A percentile compares a stretch with the other conserved stretches of the same genome.
phyloP scores from a whole-genome alignment of 2,329 filamentous ascomycete genomes.

The Seiridium unicorne region DNA sequence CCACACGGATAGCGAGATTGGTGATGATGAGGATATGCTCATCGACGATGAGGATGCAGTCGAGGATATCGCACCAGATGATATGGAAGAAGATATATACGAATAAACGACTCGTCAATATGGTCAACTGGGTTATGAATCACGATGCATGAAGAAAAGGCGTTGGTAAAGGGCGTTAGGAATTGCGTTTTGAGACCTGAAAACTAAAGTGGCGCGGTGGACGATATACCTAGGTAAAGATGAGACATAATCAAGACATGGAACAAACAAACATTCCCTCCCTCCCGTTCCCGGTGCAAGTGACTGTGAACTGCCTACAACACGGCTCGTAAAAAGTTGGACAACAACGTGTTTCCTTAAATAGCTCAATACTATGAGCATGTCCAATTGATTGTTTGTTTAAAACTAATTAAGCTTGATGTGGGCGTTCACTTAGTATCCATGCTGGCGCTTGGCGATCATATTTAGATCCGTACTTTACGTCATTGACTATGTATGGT shows the following conservation, averaged over 20 bases:
- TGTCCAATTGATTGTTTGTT: too few species aligned
- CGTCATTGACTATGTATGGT: constrained; percentile 5
- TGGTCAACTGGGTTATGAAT: constrained; percentile 2
- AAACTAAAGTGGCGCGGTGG: too few species aligned
- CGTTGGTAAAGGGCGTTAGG: neutral
- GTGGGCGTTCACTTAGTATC: neutral
- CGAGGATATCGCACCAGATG: constrained; percentile 63
- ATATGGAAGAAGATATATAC: constrained; percentile 60
- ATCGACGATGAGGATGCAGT: constrained; percentile 72
- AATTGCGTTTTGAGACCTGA: neutral
- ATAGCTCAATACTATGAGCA: too few species aligned
- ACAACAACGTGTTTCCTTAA: too few species aligned
- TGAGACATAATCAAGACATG: neutral
- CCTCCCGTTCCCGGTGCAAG: neutral
- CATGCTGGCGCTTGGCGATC: neutral
- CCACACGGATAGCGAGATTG: constrained; percentile 63
- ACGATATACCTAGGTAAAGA: neutral
- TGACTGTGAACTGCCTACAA: neutral
- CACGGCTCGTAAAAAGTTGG: neutral
- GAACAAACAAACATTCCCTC: neutral
- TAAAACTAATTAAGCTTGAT: neutral
- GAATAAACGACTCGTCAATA: constrained; percentile 22
- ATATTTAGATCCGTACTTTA: neutral
- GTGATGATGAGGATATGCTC: constrained; percentile 65
- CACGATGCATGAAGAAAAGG: constrained; percentile 4